phyloP scores from a whole-genome alignment of 1,284 basidiomycete species.

The Puccinia novopanici region DNA sequence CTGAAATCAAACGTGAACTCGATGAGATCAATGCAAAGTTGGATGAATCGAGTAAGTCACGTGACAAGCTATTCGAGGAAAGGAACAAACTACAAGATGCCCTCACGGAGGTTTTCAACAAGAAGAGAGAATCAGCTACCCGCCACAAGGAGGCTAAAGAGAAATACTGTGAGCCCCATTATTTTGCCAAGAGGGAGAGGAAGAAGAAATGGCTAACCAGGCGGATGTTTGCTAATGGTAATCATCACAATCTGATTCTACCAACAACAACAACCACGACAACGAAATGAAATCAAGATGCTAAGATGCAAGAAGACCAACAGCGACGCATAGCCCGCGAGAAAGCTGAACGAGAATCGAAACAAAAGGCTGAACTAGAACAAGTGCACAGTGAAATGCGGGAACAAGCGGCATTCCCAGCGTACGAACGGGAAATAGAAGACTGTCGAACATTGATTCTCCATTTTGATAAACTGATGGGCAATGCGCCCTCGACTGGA shows the following conservation, averaged over 20 bases:
- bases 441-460: slow-evolving; percentile 94
- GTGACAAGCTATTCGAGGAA: slow-evolving; percentile 83
- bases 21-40: slow-evolving; percentile 81
- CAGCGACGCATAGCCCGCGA: slow-evolving; percentile 77
- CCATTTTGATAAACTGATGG: slow-evolving; percentile 70
- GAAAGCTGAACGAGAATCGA: slow-evolving; percentile 76
- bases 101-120: slow-evolving; percentile 70
- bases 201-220: neutral
- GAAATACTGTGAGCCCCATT: slow-evolving; percentile 58
- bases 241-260: slow-evolving; percentile 7
- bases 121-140: slow-evolving; percentile 74
- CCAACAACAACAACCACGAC: slow-evolving; percentile 75
- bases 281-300: slow-evolving; percentile 64
- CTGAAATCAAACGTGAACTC: slow-evolving; percentile 80
- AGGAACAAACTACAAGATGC: slow-evolving; percentile 70
- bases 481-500: slow-evolving; percentile 60
- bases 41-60: slow-evolving; percentile 79
- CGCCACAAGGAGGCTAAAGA: slow-evolving; percentile 79
- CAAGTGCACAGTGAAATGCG: slow-evolving; percentile 78
- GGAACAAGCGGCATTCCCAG: slow-evolving; percentile 87
- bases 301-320: slow-evolving; percentile 65
- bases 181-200: slow-evolving; percentile 14
- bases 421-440: slow-evolving; percentile 90
- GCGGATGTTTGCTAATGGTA: slow-evolving; percentile 48
- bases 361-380: slow-evolving; percentile 79